These are phyloP conservation scores for Auriscalpium vulgare DNA, from an alignment of 768 basidiomycete species.

Conservation along the genomic window DNA sequence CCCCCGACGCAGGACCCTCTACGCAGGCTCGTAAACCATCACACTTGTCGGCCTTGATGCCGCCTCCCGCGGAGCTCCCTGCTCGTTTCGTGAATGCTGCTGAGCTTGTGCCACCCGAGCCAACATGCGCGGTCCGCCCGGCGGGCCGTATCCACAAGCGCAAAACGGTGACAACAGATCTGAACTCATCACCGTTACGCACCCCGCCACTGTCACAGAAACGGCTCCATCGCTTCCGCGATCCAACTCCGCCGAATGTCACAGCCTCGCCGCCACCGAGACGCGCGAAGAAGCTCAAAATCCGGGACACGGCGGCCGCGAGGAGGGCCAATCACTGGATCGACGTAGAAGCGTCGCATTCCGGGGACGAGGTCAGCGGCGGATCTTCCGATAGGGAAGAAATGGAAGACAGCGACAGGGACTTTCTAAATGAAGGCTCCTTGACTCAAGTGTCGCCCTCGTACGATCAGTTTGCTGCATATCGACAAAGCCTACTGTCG, in stretches of 20 bases:
- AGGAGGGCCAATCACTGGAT: conserved; percentile 40
- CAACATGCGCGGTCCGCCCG: conserved; percentile 40
- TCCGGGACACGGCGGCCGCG: conserved; percentile 24
- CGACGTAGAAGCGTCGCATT: conserved; percentile 68
- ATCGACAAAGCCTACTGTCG: conserved; percentile 66
- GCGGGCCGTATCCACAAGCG: conserved; percentile 26
- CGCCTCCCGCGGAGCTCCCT: conserved; percentile 28
- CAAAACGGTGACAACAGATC: not conserved
- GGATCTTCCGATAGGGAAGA: conserved; percentile 49
- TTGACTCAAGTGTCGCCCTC: conserved; percentile 63
- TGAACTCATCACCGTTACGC: conserved; percentile 25
- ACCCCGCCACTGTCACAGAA: conserved; percentile 26
- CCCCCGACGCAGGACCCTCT: not conserved
- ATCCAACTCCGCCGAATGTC: conserved; percentile 1
- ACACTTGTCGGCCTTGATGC: conserved; percentile 16
- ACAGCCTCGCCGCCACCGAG: conserved; percentile 12
- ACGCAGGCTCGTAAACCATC: not conserved
- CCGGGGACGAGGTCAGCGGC: conserved; percentile 69
- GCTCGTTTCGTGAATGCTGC: conserved; percentile 18
- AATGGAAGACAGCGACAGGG: conserved; percentile 50
- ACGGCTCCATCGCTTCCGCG: conserved; percentile 18
- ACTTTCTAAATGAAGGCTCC: conserved; percentile 55
- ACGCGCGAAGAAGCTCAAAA: conserved; percentile 20
- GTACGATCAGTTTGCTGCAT: conserved; percentile 66
- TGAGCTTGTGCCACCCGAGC: conserved; percentile 23